Evolutionary conservation across 768 basidiomycete species (phyloP), one percentile per base, ranked within the genome.

Genomic region (Russula lepida): DNA sequence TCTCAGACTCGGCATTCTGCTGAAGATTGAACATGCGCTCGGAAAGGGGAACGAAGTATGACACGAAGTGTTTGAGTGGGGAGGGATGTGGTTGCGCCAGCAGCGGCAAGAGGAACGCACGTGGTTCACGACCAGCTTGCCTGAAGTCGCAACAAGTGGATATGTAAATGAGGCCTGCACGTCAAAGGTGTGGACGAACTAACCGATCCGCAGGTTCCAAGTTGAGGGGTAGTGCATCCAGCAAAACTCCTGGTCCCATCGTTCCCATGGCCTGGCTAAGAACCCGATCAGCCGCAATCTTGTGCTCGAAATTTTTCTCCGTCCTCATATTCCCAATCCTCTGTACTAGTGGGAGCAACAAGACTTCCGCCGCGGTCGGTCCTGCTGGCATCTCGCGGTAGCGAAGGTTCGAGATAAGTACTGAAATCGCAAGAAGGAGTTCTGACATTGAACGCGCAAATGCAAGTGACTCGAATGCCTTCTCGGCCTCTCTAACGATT

Each of bases 11-110:
- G 0, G 92, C 89, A 17, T 81, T 85, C 62, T 89, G 84, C 69
- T 95, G 89, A 39, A 91, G 74, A 68, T 92, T 82, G 69, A 98
- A 99, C 81, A 98, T 86, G 19, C 85, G 80, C 72, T 98, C 95
- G 51, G 94, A 97, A 52, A 98, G 74, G 19, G 95, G 95, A 8
- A 98, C 88, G 67, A 98, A 98, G 72, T 90, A 91, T 2, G 83
- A 81, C 35, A 91, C 79, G 69, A 98, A 99, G 75, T 95, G 95
- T 0, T 76, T 74, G 50, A 98, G 77, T 1, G 86, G 86, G 2
- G 95, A 88, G 2, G 86, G 79, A 71, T 98, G 88, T 3, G 86
- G 82, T 32, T 90, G 83, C 13, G 86, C 73, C 54, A 99, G 82
- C 57, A 98, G 79, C 2, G 97, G 94, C 6, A 99, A 80, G 44